phyloP scores from a whole-genome alignment of 805 yeast species.

The Yamadazyma paraphyllophila region DNA sequence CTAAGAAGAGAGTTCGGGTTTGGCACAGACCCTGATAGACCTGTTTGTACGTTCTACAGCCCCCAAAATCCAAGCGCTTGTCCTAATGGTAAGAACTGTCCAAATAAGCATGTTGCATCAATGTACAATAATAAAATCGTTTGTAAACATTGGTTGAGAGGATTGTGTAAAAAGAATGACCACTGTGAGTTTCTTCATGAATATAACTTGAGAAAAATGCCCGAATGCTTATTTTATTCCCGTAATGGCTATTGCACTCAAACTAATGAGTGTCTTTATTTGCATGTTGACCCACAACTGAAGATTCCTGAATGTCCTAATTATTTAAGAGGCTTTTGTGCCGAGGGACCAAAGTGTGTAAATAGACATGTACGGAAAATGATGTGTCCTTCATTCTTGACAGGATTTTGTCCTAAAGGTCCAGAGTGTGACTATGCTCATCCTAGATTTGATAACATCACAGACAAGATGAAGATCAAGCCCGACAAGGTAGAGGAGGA shows the following conservation, averaged over 20 bases:
- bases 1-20: conserved; percentile 76
- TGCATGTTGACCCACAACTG: conserved; percentile 86
- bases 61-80: conserved; percentile 61
- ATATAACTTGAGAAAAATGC: conserved; percentile 90
- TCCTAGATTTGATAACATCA: conserved; percentile 64
- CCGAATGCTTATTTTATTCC: conserved; percentile 87
- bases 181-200: conserved; percentile 96
- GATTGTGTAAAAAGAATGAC: conserved; percentile 93
- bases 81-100: conserved; percentile 83
- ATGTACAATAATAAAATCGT: conserved; percentile 62
- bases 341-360: conserved; percentile 83
- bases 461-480: conserved; percentile 41
- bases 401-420: conserved; percentile 94
- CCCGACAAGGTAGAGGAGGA: conserved; percentile 38
- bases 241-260: conserved; percentile 87
- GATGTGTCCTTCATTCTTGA: conserved; percentile 73
- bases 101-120: conserved; percentile 73
- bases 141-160: conserved; percentile 97
- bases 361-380: conserved; percentile 76
- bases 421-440: conserved; percentile 76
- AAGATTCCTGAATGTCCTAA: conserved; percentile 86
- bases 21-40: conserved; percentile 85
- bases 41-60: conserved; percentile 72
- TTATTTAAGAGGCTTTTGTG: conserved; percentile 87
- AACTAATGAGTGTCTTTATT: conserved; percentile 88